phyloP scores from a whole-genome alignment of 2,329 filamentous ascomycete species.

The Cladophialophora bantiana region DNA sequence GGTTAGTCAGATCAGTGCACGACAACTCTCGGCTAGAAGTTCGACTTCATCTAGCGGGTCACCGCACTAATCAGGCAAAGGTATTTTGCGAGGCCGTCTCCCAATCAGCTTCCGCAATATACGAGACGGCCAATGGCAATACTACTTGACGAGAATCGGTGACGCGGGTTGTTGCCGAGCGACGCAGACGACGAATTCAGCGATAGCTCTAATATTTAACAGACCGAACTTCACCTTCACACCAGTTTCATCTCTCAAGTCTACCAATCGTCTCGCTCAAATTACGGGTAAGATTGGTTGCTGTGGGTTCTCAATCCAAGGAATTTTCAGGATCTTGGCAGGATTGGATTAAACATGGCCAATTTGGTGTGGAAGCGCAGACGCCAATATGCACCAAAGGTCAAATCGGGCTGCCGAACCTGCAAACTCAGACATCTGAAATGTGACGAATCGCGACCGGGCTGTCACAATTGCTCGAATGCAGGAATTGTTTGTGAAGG shows the following conservation, averaged over 20 bases:
- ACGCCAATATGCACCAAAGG: conserved; percentile 9
- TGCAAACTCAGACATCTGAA: conserved; percentile 15
- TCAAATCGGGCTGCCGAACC: conserved; percentile 9
- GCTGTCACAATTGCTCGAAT: neutral
- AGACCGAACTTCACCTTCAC: no score
- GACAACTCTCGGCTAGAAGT: no score
- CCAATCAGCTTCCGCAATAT: neutral
- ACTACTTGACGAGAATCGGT: no score
- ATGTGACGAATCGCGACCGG: conserved; percentile 9
- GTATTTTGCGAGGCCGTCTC: neutral
- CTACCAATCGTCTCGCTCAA: conserved; percentile 1
- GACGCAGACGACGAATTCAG: no score
- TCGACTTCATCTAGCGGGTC: no score
- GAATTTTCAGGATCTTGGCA: neutral
- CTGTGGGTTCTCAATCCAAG: neutral
- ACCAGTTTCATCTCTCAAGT: neutral
- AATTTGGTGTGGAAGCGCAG: neutral
- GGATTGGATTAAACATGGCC: conserved; percentile 3
- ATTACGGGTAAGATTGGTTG: neutral
- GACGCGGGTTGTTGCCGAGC: no score
- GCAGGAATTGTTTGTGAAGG: neutral
- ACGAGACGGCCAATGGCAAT: conserved; percentile 9
- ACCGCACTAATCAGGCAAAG: no score
- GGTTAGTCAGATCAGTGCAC: no score
- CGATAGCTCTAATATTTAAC: no score